Evolutionary conservation across 345 rosid genomes (phyloP), one percentile per base, ranked within the genome.

Genomic region (Anastatica hierochuntica): DNA sequence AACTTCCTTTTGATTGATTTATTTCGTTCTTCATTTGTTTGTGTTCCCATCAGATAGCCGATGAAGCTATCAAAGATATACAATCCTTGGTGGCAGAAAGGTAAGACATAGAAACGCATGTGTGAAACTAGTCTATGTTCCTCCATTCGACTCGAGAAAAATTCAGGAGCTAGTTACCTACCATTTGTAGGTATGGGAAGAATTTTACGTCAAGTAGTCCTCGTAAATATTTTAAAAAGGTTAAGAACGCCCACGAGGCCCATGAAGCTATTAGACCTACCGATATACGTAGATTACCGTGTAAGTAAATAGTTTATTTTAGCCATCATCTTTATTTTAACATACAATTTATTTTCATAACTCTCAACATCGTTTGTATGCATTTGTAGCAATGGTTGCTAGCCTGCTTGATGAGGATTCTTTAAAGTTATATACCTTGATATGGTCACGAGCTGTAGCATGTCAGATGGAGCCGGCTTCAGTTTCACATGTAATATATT

Each of bases 231-330:
- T 88, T 79, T 67, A 92, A 78, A 76, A 92, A 83, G 74, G 95
- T 92, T 62, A 92, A 88, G 73, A 92, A 92, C 72, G 86, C 97
- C 66, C 97, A 85, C 67, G 98, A 92, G 76, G 95, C 98, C 57
- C 98, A 92, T 72, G 98, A 92, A 81, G 98, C 98, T 66, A 81
- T 92, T 66, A 79, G 98, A 69, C 98, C 98, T 52, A 92, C 98
- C 39, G 73, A 77, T 74, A 72, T 85, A 45, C 68, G 73, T 74
- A 73, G 84, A 62, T 72, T 83, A 46, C 98, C 98, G 21, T 84
- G 98, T 92, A 80, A 63, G 64, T 49, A 41, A 43, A 49, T 50
- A 50, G 10, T 40, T 31, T 38, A 53, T 53, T 61, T 5, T 37
- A n/a, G n/a, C n/a, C n/a, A n/a, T 43, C n/a, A 58, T 50, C 44